phyloP scores from a whole-genome alignment of 805 yeast genomes.

The Jamesozyma spencerorum region DNA sequence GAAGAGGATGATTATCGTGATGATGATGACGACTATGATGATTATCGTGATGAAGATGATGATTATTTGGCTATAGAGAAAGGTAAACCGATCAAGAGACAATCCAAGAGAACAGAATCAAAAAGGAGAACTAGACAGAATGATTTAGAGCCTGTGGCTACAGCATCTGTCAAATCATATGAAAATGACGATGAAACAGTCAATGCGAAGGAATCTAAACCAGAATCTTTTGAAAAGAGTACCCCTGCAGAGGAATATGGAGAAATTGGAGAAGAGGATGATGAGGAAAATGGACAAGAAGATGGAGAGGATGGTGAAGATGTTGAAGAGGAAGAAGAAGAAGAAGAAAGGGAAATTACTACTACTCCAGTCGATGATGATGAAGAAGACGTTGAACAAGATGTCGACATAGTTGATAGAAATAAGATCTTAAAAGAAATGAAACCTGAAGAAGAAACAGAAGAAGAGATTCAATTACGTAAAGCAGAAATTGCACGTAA shows the following conservation, averaged over 20 bases:
- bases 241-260: slow-evolving; percentile 13
- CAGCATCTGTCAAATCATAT: slow-evolving; percentile 11
- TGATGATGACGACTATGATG: slow-evolving; percentile 45
- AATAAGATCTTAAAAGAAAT: slow-evolving; percentile 17
- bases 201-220: no score
- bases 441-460: slow-evolving; percentile 48
- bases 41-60: slow-evolving; percentile 4
- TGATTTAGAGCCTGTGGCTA: slow-evolving; percentile 7
- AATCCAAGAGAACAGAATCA: neutral
- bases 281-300: slow-evolving; percentile 5
- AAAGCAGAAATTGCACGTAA: slow-evolving; percentile 84
- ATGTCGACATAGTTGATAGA: slow-evolving; percentile 12
- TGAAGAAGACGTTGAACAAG: slow-evolving; percentile 9
- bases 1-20: slow-evolving; percentile 47
- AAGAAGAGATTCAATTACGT: slow-evolving; percentile 72
- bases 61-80: neutral
- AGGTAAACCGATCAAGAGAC: neutral
- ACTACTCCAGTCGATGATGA: slow-evolving; percentile 15
- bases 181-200: slow-evolving; percentile 1
- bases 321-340: slow-evolving; percentile 7
- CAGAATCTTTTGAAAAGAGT: no score
- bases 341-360: slow-evolving; percentile 13
- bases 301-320: slow-evolving; percentile 4
- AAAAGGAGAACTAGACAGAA: slow-evolving; percentile 15
- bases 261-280: slow-evolving; percentile 16